Conservation (phyloP, 768 basidiomycete species). For the Boletus rubescentipes region DNA sequence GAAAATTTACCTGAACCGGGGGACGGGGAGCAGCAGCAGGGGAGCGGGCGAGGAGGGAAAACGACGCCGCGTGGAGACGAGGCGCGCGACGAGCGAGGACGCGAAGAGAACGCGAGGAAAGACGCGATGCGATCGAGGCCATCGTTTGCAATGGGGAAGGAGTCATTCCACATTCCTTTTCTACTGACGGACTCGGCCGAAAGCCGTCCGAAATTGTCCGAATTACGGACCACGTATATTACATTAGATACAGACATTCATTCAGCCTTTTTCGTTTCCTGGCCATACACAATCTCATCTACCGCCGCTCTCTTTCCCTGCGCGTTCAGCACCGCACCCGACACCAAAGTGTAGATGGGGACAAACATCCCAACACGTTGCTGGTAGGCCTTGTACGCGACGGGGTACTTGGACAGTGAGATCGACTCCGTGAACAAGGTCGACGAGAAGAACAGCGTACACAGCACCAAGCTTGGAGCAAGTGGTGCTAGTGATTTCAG, state of each 20-base stretch:
- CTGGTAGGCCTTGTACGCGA: constrained; percentile 69
- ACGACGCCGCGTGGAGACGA: constrained; percentile 56
- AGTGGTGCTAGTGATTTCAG: constrained; percentile 38
- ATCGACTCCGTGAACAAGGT: constrained; percentile 83
- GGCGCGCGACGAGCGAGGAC: constrained; percentile 66
- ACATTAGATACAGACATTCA: neutral
- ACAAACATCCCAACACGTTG: constrained; percentile 80
- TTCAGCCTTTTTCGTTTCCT: constrained; percentile 26
- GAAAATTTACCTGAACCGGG: constrained; percentile 29
- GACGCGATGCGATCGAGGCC: constrained; percentile 54
- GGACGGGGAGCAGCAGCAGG: constrained; percentile 26
- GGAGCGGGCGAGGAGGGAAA: constrained; percentile 63
- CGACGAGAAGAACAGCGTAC: constrained; percentile 72
- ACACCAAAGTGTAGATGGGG: constrained; percentile 47
- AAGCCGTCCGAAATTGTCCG: constrained; percentile 6
- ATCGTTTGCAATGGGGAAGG: constrained; percentile 39
- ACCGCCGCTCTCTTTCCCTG: constrained; percentile 38
- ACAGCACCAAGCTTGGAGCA: constrained; percentile 59
- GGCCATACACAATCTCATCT: constrained; percentile 46
- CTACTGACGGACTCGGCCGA: constrained; percentile 16
- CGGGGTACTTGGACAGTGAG: constrained; percentile 69
- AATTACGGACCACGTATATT: too few relatives aligned
- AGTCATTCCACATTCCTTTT: constrained; percentile 11
- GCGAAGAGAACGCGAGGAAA: constrained; percentile 65
- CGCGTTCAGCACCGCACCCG: constrained; percentile 39